Conservation (phyloP, 2,329 filamentous ascomycete genomes). For the Lecanicillium sp. region DNA sequence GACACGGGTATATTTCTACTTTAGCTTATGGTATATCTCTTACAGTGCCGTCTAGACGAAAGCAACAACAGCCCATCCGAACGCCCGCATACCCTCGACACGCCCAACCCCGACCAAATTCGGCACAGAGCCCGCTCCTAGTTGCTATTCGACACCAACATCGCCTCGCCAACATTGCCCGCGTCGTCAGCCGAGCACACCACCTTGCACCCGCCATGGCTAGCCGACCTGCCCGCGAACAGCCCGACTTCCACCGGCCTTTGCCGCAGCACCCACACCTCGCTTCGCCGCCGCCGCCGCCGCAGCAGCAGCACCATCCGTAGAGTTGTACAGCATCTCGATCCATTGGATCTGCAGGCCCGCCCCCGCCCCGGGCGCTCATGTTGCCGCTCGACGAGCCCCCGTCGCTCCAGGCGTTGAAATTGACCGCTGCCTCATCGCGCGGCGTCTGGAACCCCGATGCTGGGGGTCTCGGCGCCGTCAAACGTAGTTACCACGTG, state of each 20-base stretch:
- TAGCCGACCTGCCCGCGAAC: too few species aligned
- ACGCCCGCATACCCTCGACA: neutral
- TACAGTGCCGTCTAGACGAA: neutral
- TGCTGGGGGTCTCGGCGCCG: conserved; percentile 43
- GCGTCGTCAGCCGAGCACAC: conserved; percentile 32
- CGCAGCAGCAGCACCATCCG: conserved; percentile 22
- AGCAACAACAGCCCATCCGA: neutral
- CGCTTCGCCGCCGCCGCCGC: neutral
- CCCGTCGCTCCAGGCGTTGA: conserved; percentile 58
- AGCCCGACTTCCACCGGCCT: too few species aligned
- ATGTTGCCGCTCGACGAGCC: conserved; percentile 56
- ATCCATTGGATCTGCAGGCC: conserved; percentile 58
- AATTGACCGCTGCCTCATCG: conserved; percentile 44
- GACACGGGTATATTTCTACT: neutral
- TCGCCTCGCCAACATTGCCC: conserved; percentile 20
- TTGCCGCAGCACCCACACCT: too few species aligned
- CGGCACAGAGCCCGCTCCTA: neutral
- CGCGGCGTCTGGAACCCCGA: conserved; percentile 51
- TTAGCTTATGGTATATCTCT: too few species aligned
- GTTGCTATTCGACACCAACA: conserved; percentile 23
- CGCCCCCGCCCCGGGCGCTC: conserved; percentile 40
- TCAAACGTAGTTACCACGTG: conserved; percentile 48
- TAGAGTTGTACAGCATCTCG: conserved; percentile 51
- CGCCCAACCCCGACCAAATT: neutral
- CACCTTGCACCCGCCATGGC: conserved; percentile 19